Base-by-base conservation (phyloP, 1,284 basidiomycete genomes). In the Waitea zeae region DNA sequence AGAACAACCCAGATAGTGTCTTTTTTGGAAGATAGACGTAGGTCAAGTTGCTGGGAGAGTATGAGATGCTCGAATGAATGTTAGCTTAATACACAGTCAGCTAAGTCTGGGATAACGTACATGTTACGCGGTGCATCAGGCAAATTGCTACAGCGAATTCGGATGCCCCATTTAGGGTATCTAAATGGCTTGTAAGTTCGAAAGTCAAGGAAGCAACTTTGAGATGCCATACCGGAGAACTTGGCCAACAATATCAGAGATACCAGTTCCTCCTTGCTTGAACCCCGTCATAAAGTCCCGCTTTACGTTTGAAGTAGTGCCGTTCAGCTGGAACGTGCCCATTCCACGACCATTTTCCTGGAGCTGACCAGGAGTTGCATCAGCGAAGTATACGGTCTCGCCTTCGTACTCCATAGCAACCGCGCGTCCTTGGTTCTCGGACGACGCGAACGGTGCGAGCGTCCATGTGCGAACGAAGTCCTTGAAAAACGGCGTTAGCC, bases 81-180 rank as follows among this genome's bases (percentile, higher is more conserved):
- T 15, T 12, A 18, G 9, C 7, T 11, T 13, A n/a, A 20, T 20
- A 5, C n/a, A n/a, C 5, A 26, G 24, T 9, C 24, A n/a, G 24
- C 7, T 22, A 11, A 20, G 24, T 17, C 11, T 18, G 17, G 36
- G 5, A 7, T 7, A 7, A 39, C 49, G 33, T 39, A 57, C 55
- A 58, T 42, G 35, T 54, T 52, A 1, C 27, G 19, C 17, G 38
- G 41, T 12, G 47, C 40, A 36, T 58, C 43, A 9, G 57, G 47
- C 7, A 60, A 36, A 33, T 51, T 56, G 17, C 42, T 39, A 41
- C 59, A 63, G 20, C 50, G 51, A 4, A 56, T 56, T 15, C 60
- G 48, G 12, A 59, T 50, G 0, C 60, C 61, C 61, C 61, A 62
- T 39, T 52, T 47, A n/a, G 57, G 54, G 43, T 54, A 56, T 37